Conservation (phyloP, 768 basidiomycete species). For the Boletus eberwhitei region DNA sequence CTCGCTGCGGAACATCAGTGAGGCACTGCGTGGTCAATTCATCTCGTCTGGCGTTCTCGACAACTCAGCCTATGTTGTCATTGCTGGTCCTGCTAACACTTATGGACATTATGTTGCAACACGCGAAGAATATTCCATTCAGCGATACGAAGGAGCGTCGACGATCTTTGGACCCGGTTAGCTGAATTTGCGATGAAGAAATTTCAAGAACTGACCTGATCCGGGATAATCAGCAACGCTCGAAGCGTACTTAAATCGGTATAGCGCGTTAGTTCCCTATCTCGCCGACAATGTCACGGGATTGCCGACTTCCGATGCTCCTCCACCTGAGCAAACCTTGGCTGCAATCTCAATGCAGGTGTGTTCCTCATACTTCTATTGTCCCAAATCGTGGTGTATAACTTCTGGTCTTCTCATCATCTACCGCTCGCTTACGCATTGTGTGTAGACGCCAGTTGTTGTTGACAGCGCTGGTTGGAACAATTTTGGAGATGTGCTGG, state of each 20-base stretch:
- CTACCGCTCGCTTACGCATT: not conserved
- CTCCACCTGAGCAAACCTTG: conserved; percentile 61
- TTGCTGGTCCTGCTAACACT: conserved; percentile 80
- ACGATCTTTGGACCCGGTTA: conserved; percentile 73
- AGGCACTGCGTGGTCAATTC: conserved; percentile 62
- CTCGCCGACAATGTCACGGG: conserved; percentile 47
- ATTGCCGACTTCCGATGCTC: conserved; percentile 56
- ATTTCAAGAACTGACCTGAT: not conserved
- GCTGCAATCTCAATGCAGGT: conserved; percentile 70
- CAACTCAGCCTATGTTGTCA: conserved; percentile 67
- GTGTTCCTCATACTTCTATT: not conserved
- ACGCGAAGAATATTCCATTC: conserved; percentile 67
- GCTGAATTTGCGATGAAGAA: conserved; percentile 20
- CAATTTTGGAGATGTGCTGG: conserved; percentile 58
- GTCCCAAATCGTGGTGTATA: not conserved
- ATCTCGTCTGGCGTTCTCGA: conserved; percentile 63
- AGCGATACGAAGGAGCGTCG: conserved; percentile 80
- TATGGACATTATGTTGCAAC: conserved; percentile 76
- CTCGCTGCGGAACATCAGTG: conserved; percentile 36
- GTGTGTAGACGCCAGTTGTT: conserved; percentile 52
- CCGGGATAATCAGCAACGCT: conserved; percentile 49
- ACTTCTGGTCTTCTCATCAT: not conserved
- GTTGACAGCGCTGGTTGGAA: conserved; percentile 55
- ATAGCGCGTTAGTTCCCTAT: conserved; percentile 61
- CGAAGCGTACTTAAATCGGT: conserved; percentile 80